Base-by-base conservation (phyloP, 179 eudicot species). In the Nepenthes alata region DNA sequence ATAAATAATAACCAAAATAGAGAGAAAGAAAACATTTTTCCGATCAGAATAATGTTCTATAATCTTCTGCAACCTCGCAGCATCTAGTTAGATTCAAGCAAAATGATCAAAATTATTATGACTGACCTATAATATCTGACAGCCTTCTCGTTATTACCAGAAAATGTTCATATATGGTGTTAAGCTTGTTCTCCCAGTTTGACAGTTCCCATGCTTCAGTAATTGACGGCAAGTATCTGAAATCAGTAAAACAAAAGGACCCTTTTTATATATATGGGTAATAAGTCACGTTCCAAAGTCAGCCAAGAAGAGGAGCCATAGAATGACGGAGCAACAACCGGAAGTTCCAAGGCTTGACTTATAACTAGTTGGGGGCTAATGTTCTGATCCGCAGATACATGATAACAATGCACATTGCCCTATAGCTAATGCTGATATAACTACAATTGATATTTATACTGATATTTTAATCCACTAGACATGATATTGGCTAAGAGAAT, bases 151-250 rank as follows among this genome's bases (percentile, higher is more conserved):
- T 52, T 5, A 71, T 72, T 44, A 45, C 65, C 75, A 51, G 64
- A 55, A 85, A 83, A 72, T 82, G 81, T 0, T 71, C 81, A 59
- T 61, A 64, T 41, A 82, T 80, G 37, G 57, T 73, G 14, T 74
- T 76, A 52, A 85, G 81, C 80, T 80, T 85, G 72, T 82, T 79
- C 53, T 78, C 69, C 75, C 75, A 75, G 61, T 75, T 80, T 25
- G 87, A 78, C 12, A 85, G 75, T 60, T 85, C 87, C 80, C 84
- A 76, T 44, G 78, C 55, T 61, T 81, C 81, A 11, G 71, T 47
- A 7, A 72, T 58, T 5, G 80, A 66, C 58, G 71, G 38, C 55
- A 55, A 53, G 59, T 58, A 60, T 61, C 86, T 82, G 69, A 55
- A 59, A 65, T 14, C 45, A 56, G 12, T 8, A 16, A 14, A 9